phyloP scores from a whole-genome alignment of 306 rosid genomes.

The Abrus pulchellus region DNA sequence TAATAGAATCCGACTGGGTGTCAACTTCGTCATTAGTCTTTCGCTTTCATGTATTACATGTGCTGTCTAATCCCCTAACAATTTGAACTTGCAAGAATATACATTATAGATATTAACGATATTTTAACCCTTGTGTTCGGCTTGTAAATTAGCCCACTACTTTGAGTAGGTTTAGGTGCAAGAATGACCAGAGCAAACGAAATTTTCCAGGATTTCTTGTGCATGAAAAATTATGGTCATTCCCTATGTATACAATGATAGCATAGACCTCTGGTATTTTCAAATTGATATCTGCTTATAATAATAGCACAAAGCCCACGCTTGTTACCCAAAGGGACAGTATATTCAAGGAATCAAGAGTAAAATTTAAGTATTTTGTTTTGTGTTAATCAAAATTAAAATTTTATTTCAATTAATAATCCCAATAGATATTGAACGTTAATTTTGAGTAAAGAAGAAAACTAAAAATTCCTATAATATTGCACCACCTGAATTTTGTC shows the following conservation, averaged over 20 bases:
- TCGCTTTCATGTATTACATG: background rate
- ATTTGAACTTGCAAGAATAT: background rate
- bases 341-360: too few species aligned
- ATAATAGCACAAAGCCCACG: background rate
- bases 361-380: too few species aligned
- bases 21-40: slow-evolving; percentile 13
- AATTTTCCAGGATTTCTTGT: background rate
- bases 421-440: too few species aligned
- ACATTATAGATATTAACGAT: background rate
- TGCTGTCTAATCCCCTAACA: slow-evolving; percentile 3
- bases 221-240: background rate
- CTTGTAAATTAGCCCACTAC: slow-evolving; percentile 15
- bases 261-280: background rate
- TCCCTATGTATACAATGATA: background rate
- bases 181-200: background rate
- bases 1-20: slow-evolving; percentile 8
- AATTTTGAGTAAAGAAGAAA: too few species aligned
- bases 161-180: background rate
- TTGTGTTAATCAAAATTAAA: too few species aligned
- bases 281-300: background rate
- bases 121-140: background rate
- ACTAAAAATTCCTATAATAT: too few species aligned
- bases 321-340: too few species aligned
- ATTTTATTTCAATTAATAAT: too few species aligned
- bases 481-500: too few species aligned